Evolutionary conservation across 768 basidiomycete species (phyloP), one percentile per base, ranked within the genome.

Genomic region (Lactifluus hygrophoroides): DNA sequence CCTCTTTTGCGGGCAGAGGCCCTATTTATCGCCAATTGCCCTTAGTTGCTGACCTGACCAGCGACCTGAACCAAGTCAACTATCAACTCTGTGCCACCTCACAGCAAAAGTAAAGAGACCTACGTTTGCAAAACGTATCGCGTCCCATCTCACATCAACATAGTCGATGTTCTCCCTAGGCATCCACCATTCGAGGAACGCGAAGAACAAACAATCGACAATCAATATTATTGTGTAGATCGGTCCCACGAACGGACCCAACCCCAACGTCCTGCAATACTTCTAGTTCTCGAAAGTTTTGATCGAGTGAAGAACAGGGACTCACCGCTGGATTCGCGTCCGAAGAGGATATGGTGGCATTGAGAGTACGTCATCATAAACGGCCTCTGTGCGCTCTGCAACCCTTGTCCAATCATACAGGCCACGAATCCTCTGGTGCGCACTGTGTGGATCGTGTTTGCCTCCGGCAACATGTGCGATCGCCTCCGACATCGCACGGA

Each of bases 321-420:
- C 62, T 7, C 66, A 93, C 94, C 94, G 78, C 57, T 74, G 71
- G 62, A 98, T 80, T 3, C 95, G 76, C 49, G 87, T 84, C 76
- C 81, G 81, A n/a, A 94, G 73, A n/a, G 85, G 85, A 54, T 81
- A 79, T 37, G 83, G 80, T 13, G 77, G 75, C 0, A 80, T 77
- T 3, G 71, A 72, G 63, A 93, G 69, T 9, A 90, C 90, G 2
- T 78, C 71, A 3, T 78, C 72, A 68, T 98, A 98, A 0, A 98
- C 94, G 0, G 68, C 70, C 69, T 96, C 94, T 0, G 92, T 95
- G 11, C 94, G 80, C 37, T 74, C 76, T 0, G 94, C 79, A 23
- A 98, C 84, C 13, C 85, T 77, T 2, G 70, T 73, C 96, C 96
- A 99, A 53, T 84, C 80, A 72, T 99, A 99, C 69, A 99, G 92